Evolutionary conservation across 2,329 filamentous ascomycete species (phyloP).

Genomic region (Blastomyces parvus): DNA sequence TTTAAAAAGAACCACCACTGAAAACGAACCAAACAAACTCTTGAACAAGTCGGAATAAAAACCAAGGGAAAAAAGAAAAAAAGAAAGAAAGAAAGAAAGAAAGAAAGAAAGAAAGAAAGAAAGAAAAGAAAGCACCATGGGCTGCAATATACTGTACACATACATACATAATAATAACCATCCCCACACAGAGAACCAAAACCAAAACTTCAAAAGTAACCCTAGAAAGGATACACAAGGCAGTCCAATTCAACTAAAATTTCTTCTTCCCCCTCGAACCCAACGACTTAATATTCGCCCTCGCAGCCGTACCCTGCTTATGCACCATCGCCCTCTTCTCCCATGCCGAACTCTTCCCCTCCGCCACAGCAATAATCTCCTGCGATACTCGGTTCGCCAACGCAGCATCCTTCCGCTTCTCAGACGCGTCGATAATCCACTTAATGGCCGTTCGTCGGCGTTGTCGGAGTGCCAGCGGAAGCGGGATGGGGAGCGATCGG

Average conservation of each 20-base stretch:
- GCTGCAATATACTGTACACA: background rate
- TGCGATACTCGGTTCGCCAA: slow-evolving; percentile 72
- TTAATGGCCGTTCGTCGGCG: slow-evolving; percentile 67
- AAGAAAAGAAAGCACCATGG: no score
- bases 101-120: no score
- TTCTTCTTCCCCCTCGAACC: slow-evolving; percentile 5
- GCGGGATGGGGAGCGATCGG: slow-evolving; percentile 68
- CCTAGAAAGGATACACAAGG: background rate
- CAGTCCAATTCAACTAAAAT: background rate
- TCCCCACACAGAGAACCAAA: background rate
- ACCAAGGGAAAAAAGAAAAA: no score
- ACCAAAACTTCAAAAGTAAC: background rate
- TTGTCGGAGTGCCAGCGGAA: slow-evolving; percentile 64
- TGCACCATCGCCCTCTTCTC: slow-evolving; percentile 69
- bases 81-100: no score
- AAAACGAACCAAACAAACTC: no score
- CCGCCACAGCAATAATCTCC: slow-evolving; percentile 77
- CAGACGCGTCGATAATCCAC: slow-evolving; percentile 83
- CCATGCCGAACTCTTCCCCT: slow-evolving; percentile 78
- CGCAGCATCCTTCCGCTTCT: slow-evolving; percentile 63
- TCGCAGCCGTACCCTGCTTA: slow-evolving; percentile 66
- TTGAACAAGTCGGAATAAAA: no score
- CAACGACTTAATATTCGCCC: slow-evolving; percentile 54
- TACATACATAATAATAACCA: background rate
- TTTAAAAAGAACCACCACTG: no score